Evolutionary conservation across 2,329 filamentous ascomycete genomes (phyloP).

Genomic region (Epichloe gansuensis): DNA sequence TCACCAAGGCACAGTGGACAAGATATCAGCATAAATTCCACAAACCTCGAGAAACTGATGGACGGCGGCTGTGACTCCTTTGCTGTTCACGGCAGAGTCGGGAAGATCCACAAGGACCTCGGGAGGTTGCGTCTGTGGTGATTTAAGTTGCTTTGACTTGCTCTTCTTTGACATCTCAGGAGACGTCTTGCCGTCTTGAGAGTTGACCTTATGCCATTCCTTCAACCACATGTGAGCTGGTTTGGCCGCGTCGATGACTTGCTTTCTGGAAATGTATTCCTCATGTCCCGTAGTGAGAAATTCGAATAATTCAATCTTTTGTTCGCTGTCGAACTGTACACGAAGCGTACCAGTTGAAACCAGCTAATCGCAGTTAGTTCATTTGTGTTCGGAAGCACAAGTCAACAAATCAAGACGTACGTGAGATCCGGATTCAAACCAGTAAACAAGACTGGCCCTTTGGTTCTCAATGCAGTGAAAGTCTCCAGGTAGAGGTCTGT

Average conservation of each 20-base stretch:
- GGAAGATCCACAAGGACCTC: conserved; percentile 45
- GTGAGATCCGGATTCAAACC: conserved; percentile 73
- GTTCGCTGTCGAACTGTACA: conserved; percentile 64
- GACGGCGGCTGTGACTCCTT: conserved; percentile 47
- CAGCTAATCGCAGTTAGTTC: conserved; percentile 35
- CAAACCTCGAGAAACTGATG: conserved; percentile 52
- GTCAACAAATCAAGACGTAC: conserved; percentile 34
- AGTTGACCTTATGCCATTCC: conserved; percentile 49
- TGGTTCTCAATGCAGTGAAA: conserved; percentile 63
- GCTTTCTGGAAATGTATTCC: conserved; percentile 66
- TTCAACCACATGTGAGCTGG: conserved; percentile 52
- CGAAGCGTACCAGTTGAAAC: conserved; percentile 65
- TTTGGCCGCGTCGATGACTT: conserved; percentile 47
- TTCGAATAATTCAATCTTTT: conserved; percentile 75
- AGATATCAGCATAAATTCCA: not conserved
- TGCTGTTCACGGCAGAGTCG: conserved; percentile 42
- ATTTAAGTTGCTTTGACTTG: conserved; percentile 46
- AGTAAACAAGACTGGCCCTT: conserved; percentile 74
- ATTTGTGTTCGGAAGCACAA: not conserved
- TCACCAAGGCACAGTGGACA: conserved; percentile 5
- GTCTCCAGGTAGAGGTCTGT: conserved; percentile 45
- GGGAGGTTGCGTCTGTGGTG: conserved; percentile 44
- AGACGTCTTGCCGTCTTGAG: conserved; percentile 43
- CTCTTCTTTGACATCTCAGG: conserved; percentile 57
- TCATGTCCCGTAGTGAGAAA: conserved; percentile 66